Base-by-base conservation (phyloP, 75 land plant genomes). In the Cunninghamia lanceolata region DNA sequence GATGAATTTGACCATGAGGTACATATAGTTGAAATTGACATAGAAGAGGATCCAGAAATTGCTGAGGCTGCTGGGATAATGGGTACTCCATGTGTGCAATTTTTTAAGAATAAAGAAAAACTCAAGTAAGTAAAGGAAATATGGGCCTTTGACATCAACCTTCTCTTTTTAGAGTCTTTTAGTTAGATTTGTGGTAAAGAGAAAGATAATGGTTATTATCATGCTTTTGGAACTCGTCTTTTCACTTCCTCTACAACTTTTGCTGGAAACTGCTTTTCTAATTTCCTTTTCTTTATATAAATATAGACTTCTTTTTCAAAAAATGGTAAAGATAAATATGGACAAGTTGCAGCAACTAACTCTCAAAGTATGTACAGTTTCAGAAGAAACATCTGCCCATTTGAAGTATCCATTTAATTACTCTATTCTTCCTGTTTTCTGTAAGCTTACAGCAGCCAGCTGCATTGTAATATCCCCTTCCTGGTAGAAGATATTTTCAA, bases 31-130 rank as follows among this genome's bases (percentile, higher is more conserved):
- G 99, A 97, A 88, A 97, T 97, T 85, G 99, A 97, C 85, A 97
- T 97, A 43, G 98, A 94, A 89, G 98, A 97, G 90, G 98, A 97
- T 86, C 99, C 88, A 77, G 99, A 97, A 88, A 95, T 97, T 74
- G 99, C 98, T 7, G 95, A 97, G 86, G 99, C 98, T 66, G 99
- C 99, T 78, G 96, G 96, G 42, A 94, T 97, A 59, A 97, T 97
- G 99, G 99, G 99, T 35, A 96, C 99, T 28, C 98, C 99, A 15
- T 96, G 98, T 81, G 96, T 97, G 46, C 99, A 97, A 84, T 97
- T 97, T 52, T 97, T 96, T 92, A 97, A 97, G 84, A 91, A 93
- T 80, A 97, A 95, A 76, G 96, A 97, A 85, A 91, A 91, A 92
- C 88, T 96, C 43, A 96, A 90, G 99, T 97, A 86, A 32, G 91